These are phyloP conservation scores for Heterobasidion irregulare DNA, from an alignment of 1,284 basidiomycete species.

Conservation along the genomic window DNA sequence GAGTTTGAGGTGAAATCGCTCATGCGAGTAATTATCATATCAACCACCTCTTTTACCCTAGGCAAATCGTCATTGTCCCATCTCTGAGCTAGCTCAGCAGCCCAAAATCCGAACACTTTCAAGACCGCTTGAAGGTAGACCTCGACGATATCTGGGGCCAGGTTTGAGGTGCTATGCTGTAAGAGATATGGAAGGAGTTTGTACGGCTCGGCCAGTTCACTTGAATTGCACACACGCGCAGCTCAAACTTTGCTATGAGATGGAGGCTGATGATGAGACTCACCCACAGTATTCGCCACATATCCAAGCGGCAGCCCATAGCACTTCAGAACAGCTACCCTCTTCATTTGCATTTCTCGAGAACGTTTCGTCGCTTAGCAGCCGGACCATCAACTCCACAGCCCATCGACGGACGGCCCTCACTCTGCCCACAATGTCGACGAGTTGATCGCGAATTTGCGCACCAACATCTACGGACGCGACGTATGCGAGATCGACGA, in stretches of 20 bases:
- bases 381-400: slow-evolving; percentile 72
- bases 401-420: slow-evolving; percentile 70
- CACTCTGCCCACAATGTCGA: slow-evolving; percentile 85
- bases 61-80: slow-evolving; percentile 71
- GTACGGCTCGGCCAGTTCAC: slow-evolving; percentile 64
- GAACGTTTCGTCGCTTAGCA: slow-evolving; percentile 74
- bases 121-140: slow-evolving; percentile 78
- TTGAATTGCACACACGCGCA: slow-evolving; percentile 17
- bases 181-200: slow-evolving; percentile 65
- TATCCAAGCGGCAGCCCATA: slow-evolving; percentile 93
- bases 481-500: slow-evolving; percentile 84
- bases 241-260: slow-evolving; percentile 5
- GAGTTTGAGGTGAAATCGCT: slow-evolving; percentile 45
- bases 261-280: slow-evolving; percentile 19
- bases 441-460: slow-evolving; percentile 74
- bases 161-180: slow-evolving; percentile 42
- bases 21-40: slow-evolving; percentile 49
- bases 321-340: slow-evolving; percentile 68
- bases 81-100: slow-evolving; percentile 58
- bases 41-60: slow-evolving; percentile 54
- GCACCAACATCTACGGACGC: slow-evolving; percentile 70
- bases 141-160: slow-evolving; percentile 55
- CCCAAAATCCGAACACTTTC: slow-evolving; percentile 86
- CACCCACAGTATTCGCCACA: slow-evolving; percentile 88
- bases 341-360: slow-evolving; percentile 52